Conservation (phyloP, 2,329 filamentous ascomycete genomes). For the Epicoccum nigrum region DNA sequence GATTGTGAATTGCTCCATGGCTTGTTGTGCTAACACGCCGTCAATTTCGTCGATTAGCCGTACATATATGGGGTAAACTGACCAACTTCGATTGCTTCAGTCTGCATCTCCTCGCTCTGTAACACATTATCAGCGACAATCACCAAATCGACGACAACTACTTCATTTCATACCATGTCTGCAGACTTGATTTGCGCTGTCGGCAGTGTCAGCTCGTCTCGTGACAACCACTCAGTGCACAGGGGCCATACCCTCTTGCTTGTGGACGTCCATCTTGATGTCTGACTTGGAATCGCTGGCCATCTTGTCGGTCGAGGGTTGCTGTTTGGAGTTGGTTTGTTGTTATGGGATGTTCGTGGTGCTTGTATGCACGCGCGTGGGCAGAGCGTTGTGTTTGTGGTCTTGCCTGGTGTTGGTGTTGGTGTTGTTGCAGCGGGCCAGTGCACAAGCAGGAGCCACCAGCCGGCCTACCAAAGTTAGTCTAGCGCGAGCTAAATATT, state of each 20-base stretch:
- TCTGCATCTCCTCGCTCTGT: constrained; percentile 96
- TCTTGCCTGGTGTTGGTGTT: constrained; percentile 19
- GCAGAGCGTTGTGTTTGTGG: constrained; percentile 24
- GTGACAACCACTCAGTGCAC: constrained; percentile 9
- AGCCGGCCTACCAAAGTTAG: constrained; percentile 13
- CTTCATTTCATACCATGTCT: constrained; percentile 79
- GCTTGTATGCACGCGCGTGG: not conserved
- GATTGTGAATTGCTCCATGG: constrained; percentile 73
- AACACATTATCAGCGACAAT: constrained; percentile 20
- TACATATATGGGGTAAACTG: constrained; percentile 49
- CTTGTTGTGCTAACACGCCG: constrained; percentile 64
- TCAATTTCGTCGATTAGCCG: constrained; percentile 30
- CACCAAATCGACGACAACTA: not conserved
- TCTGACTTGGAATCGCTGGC: constrained; percentile 68
- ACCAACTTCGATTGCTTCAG: constrained; percentile 95
- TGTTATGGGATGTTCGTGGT: not conserved
- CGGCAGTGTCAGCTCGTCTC: constrained; percentile 35
- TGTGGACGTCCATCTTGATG: constrained; percentile 70
- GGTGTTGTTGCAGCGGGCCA: constrained; percentile 11
- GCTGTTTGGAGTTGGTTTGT: not conserved
- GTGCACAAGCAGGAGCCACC: constrained; percentile 16
- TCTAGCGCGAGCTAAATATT: no score
- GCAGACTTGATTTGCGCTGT: constrained; percentile 96
- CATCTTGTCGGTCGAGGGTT: constrained; percentile 35
- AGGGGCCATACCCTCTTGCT: constrained; percentile 56